phyloP scores from a whole-genome alignment of 228 moss, liverwort and hornwort species.

The Sphagnum magellanicum region DNA sequence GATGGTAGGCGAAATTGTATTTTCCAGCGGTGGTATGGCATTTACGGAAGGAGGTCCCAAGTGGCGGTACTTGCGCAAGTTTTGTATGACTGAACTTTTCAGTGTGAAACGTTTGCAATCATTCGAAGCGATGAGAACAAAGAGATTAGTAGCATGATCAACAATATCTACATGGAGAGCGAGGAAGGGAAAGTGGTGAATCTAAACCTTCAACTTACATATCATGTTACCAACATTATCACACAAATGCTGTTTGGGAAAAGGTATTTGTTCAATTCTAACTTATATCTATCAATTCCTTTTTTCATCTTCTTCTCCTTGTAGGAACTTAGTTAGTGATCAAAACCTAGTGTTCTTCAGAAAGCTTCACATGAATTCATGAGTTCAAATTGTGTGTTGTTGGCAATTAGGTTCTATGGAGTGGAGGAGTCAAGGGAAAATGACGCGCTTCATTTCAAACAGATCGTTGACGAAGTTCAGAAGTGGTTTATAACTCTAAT shows the following conservation, averaged over 20 bases:
- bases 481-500: neutral
- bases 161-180: neutral
- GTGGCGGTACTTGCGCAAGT: neutral
- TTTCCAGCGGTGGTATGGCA: no score
- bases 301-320: neutral
- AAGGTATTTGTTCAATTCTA: neutral
- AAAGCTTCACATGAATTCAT: neutral
- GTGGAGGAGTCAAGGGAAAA: neutral
- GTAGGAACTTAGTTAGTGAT: neutral
- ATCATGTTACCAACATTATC: neutral
- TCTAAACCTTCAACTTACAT: neutral
- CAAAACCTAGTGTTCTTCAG: neutral
- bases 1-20: no score
- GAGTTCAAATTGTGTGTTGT: neutral
- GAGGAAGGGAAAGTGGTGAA: neutral
- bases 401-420: neutral
- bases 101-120: neutral
- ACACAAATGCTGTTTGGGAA: neutral
- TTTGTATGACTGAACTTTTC: neutral
- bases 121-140: neutral
- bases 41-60: no score
- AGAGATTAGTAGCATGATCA: neutral
- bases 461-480: neutral
- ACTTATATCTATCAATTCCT: neutral
- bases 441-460: neutral